Percentiles rank a stretch among this genome's conserved stretches.
Conservation (phyloP, 2,329 filamentous ascomycete genomes). For the Colletotrichum chrysophilum region DNA sequence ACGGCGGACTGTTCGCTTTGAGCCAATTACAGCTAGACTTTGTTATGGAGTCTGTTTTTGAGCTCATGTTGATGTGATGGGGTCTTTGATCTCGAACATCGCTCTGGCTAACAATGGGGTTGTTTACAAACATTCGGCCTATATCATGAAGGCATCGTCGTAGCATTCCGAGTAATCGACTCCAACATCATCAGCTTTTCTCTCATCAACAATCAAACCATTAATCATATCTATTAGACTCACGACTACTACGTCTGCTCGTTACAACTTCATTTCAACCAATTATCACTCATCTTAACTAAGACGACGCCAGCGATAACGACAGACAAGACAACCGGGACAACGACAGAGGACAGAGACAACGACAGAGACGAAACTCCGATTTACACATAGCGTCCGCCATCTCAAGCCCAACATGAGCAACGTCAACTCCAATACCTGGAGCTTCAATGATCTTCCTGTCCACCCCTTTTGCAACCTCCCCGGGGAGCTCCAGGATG, state of each 20-base stretch:
- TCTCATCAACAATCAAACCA: background rate
- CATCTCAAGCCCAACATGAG: background rate
- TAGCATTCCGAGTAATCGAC: background rate
- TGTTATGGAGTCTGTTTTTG: background rate
- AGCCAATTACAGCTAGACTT: fast-evolving
- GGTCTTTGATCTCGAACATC: background rate
- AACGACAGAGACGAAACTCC: background rate
- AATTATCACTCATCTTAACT: background rate
- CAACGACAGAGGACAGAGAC: no score
- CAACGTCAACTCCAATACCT: background rate
- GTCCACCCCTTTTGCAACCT: background rate
- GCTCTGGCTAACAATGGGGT: background rate
- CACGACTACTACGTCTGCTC: background rate
- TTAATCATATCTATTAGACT: background rate
- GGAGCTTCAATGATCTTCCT: background rate
- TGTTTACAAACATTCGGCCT: background rate
- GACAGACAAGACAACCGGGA: no score
- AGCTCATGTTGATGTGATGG: background rate
- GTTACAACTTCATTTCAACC: background rate
- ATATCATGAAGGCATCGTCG: background rate
- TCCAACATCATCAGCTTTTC: background rate
- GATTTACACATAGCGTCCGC: background rate
- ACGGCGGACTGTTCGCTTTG: background rate
- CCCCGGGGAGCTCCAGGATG: background rate
- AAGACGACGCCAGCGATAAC: no score